Conservation (phyloP, 306 rosid genomes). For the Rubus parviflorus region DNA sequence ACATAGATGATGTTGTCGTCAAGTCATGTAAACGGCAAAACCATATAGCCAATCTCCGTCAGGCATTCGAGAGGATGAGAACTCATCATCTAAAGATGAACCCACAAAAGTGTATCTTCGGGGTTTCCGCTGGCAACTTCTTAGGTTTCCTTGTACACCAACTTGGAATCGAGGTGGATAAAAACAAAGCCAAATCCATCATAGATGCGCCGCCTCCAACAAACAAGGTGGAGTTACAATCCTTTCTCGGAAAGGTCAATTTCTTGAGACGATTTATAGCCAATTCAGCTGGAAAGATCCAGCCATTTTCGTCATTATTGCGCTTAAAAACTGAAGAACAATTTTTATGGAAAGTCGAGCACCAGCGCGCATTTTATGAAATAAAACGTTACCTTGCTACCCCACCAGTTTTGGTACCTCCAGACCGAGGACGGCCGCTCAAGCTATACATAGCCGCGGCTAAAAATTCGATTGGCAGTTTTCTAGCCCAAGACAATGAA, state of each 20-base stretch:
- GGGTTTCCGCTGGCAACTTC: not conserved
- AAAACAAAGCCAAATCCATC: not conserved
- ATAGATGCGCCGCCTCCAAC: not conserved
- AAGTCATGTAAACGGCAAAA: too few relatives aligned
- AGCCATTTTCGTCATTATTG: not conserved
- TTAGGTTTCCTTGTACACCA: not conserved
- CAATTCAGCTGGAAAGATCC: not conserved
- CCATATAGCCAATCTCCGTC: not conserved
- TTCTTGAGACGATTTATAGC: not conserved
- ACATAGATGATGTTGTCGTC: not conserved
- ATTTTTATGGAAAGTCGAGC: not conserved
- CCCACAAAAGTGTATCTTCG: not conserved
- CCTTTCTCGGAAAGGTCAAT: not conserved
- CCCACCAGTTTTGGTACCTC: not conserved
- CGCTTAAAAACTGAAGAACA: not conserved
- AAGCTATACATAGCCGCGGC: not conserved
- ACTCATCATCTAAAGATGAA: not conserved
- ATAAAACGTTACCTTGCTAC: too few relatives aligned
- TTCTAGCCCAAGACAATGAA: not conserved
- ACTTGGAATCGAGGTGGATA: not conserved
- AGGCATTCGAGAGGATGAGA: not conserved
- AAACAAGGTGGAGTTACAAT: not conserved
- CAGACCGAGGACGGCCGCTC: not conserved
- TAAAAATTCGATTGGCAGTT: not conserved
- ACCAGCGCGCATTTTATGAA: not conserved